Conservation (phyloP, 176 grass and related monocot species). For the Aegilops bicornis region DNA sequence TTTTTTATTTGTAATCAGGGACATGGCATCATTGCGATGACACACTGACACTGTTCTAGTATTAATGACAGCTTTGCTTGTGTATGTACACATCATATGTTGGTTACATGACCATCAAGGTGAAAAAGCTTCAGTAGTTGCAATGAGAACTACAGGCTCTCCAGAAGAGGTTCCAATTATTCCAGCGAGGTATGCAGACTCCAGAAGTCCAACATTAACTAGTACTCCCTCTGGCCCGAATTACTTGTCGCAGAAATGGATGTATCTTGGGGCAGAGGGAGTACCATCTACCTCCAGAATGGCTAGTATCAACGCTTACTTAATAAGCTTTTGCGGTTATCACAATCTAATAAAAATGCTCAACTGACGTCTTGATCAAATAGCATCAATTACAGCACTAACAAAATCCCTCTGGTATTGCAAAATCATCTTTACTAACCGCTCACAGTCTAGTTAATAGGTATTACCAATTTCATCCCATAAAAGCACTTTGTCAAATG, state of each 20-base stretch:
- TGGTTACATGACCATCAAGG: neutral
- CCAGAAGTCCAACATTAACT: neutral
- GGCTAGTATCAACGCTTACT: neutral
- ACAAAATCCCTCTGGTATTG: neutral
- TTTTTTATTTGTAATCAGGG: neutral
- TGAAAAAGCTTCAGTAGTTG: neutral
- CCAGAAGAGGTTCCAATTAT: neutral
- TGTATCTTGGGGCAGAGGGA: too few relatives aligned
- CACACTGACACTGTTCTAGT: conserved; percentile 4
- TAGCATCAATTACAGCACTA: neutral
- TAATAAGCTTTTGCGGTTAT: neutral
- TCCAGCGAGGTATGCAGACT: neutral
- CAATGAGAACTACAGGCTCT: neutral
- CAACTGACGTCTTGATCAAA: neutral
- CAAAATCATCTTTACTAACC: conserved; percentile 8
- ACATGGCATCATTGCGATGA: neutral
- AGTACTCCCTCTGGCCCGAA: too few relatives aligned
- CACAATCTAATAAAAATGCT: neutral
- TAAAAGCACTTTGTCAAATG: neutral
- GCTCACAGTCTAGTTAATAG: neutral
- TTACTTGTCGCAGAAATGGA: too few relatives aligned
- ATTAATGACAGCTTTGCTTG: neutral
- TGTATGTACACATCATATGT: neutral
- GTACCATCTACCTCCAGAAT: neutral
- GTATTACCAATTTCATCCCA: neutral